These are phyloP conservation scores for Buddleja alternifolia DNA, from an alignment of 257 asterid genomes.

Conservation along the genomic window DNA sequence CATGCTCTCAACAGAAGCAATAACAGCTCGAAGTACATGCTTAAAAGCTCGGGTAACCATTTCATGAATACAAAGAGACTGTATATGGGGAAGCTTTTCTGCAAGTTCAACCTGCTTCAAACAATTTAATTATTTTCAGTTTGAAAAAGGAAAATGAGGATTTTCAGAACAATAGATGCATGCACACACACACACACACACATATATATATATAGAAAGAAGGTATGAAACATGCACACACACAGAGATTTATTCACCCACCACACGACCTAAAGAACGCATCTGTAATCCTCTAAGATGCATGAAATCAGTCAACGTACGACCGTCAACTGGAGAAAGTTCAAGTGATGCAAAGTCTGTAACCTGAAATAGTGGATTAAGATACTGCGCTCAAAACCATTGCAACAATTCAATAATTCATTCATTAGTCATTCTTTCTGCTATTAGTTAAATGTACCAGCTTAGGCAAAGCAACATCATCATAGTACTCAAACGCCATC, in stretches of 20 bases:
- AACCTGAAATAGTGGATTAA: conserved; percentile 58
- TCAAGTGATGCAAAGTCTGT: conserved; percentile 98
- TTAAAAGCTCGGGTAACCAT: conserved; percentile 97
- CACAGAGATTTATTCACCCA: conserved; percentile 45
- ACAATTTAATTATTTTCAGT: conserved; percentile 33
- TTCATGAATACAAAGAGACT: conserved; percentile 97
- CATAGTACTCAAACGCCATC: conserved; percentile 81
- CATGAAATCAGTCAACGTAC: conserved; percentile 97
- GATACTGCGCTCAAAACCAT: conserved; percentile 11
- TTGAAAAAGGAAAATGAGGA: conserved; percentile 8
- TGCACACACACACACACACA: neutral
- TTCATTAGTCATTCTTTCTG: conserved; percentile 4
- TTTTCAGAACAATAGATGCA: conserved; percentile 4
- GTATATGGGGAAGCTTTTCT: conserved; percentile 96
- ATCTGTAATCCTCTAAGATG: conserved; percentile 94
- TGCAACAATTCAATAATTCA: conserved; percentile 12
- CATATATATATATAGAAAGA: neutral
- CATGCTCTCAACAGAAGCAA: conserved; percentile 72
- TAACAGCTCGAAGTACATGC: conserved; percentile 88
- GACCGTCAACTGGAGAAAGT: conserved; percentile 99
- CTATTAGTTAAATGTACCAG: conserved; percentile 60
- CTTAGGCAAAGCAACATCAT: conserved; percentile 92
- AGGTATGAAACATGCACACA: neutral
- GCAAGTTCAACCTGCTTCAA: conserved; percentile 91
- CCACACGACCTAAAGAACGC: conserved; percentile 97